Base-by-base conservation (phyloP, 768 basidiomycete genomes). In the Phaffia australis region DNA sequence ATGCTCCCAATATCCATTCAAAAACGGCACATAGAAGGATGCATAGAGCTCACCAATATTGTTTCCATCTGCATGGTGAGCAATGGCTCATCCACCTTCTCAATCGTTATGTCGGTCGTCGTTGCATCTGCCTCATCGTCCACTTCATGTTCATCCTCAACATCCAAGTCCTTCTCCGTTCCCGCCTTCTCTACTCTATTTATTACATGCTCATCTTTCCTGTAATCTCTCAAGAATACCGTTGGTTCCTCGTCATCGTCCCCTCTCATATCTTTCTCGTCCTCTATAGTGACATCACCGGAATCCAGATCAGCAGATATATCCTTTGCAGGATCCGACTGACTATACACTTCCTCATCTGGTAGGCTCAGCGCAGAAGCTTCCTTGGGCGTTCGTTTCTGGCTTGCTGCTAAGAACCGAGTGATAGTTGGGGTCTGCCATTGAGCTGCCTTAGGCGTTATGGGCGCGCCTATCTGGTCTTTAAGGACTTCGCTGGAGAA, bases 371-470 rank as follows among this genome's bases (percentile, higher is more conserved):
- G 35, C 35, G 35, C 35, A 42, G 35, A 11, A 51, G 60, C 23
- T 48, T 61, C 25, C 60, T 61, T 5, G 60, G 30, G 25, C 56
- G 64, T 27, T 57, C 59, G 30, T 57, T 59, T 57, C 51, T 58
- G 56, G 35, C 35, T 42, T 42, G 35, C 35, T 42, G 35, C 35
- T 11, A 65, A 59, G 56, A 65, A 65, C 8, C 57, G 56, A 3
- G 58, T 65, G 51, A 65, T 65, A 2, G 64, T 65, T 2, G 64
- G 64, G 25, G 64, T 65, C 30, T 65, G 64, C 29, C 54, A 56
- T 54, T 27, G 56, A n/a, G 64, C 64, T 9, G 59, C 47, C 32
- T 48, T 42, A 27, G 59, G 59, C 32, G 59, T 60, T 3, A 49
- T 46, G 25, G 59, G 59, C 15, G 59, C 59, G 19, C 46, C 46